Conservation (phyloP, 2,329 filamentous ascomycete genomes). For the Aspergillus tanneri region DNA sequence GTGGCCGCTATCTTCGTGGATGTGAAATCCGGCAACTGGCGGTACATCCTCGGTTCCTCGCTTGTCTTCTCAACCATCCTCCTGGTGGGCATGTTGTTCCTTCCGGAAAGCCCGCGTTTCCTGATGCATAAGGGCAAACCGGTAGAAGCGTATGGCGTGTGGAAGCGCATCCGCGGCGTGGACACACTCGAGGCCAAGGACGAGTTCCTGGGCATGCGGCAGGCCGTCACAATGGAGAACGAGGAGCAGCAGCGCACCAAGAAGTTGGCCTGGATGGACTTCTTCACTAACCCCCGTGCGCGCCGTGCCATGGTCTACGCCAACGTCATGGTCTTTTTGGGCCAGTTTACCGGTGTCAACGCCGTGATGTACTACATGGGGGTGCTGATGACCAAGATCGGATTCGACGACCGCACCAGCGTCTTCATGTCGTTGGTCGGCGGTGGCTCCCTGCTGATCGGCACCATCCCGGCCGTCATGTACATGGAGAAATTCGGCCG, state of each 20-base stretch:
- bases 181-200: constrained; percentile 58
- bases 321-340: constrained; percentile 68
- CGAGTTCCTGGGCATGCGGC: constrained; percentile 71
- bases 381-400: constrained; percentile 65
- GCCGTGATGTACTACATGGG: constrained; percentile 73
- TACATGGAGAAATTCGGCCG: constrained; percentile 72
- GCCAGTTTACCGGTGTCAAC: constrained; percentile 70
- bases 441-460: constrained; percentile 64
- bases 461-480: constrained; percentile 66
- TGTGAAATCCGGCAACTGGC: constrained; percentile 70
- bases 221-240: constrained; percentile 59
- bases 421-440: constrained; percentile 76
- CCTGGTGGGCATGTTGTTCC: constrained; percentile 65
- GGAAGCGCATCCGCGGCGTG: constrained; percentile 69
- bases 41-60: constrained; percentile 71
- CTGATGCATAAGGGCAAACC: constrained; percentile 66
- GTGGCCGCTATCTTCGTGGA: constrained; percentile 70
- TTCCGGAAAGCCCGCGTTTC: constrained; percentile 68
- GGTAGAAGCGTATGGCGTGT: constrained; percentile 64
- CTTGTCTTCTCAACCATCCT: constrained; percentile 67
- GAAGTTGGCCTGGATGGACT: constrained; percentile 69
- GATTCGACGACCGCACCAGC: constrained; percentile 60
- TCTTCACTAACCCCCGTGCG: constrained; percentile 68
- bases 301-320: constrained; percentile 65
- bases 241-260: constrained; percentile 53